Evolutionary conservation across 1,284 basidiomycete species (phyloP).

Genomic region (Marasmius oreades): DNA sequence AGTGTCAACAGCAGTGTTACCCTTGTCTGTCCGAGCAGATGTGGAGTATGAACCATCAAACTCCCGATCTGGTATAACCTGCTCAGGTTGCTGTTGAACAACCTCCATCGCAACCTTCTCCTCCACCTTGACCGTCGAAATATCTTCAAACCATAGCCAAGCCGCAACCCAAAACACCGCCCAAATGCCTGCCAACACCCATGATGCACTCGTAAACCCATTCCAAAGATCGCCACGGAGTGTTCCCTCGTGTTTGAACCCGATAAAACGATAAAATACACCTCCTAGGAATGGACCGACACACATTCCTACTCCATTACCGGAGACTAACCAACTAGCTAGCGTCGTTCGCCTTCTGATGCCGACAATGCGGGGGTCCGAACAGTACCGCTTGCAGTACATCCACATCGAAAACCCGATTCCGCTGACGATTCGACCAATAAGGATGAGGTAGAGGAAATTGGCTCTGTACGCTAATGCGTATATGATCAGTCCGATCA

Average conservation of each 20-base stretch:
- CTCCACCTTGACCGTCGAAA: slow-evolving; percentile 23
- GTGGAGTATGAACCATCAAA: background rate
- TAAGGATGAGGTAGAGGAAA: slow-evolving; percentile 44
- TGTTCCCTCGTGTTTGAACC: slow-evolving; percentile 34
- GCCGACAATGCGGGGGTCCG: slow-evolving; percentile 64
- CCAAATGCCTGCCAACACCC: slow-evolving; percentile 60
- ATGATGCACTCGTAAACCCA: slow-evolving; percentile 65
- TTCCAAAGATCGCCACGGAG: slow-evolving; percentile 38
- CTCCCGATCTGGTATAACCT: background rate
- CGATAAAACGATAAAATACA: slow-evolving; percentile 49
- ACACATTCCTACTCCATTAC: slow-evolving; percentile 62
- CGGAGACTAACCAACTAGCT: slow-evolving; percentile 60
- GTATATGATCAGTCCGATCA: slow-evolving; percentile 39
- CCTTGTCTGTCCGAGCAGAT: background rate
- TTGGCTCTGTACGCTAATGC: slow-evolving; percentile 37
- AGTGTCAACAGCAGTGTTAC: background rate
- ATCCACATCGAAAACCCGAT: slow-evolving; percentile 43
- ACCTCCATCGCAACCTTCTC: slow-evolving; percentile 10
- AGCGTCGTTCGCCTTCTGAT: slow-evolving; percentile 60
- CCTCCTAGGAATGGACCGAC: slow-evolving; percentile 67
- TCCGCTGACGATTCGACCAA: slow-evolving; percentile 48
- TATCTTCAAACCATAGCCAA: slow-evolving; percentile 49
- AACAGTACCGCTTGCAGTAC: slow-evolving; percentile 59
- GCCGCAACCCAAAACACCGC: slow-evolving; percentile 46
- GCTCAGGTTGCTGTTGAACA: background rate